Conservation (phyloP, 192 early-diverging fungal species). For the Jimgerdemannia lactiflua region DNA sequence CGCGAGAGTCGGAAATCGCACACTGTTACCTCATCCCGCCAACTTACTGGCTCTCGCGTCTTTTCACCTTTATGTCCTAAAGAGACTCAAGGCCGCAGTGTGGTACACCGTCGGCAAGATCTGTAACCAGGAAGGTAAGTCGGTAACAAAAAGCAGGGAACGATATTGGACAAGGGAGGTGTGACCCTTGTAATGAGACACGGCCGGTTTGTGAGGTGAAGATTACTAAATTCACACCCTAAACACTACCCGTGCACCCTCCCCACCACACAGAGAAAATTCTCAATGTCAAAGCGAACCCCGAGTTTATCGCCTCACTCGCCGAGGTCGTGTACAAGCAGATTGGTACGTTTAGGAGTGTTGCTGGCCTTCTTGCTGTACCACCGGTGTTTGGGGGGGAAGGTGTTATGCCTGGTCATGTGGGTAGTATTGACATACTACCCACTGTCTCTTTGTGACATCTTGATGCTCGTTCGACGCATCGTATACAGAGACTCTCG, state of each 20-base stretch:
- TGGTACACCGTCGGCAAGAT: constrained; percentile 40
- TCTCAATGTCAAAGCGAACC: constrained; percentile 28
- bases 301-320: constrained; percentile 38
- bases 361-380: background rate
- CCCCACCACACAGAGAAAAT: constrained; percentile 8
- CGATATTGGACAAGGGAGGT: background rate
- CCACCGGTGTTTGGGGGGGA: background rate
- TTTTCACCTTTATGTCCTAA: background rate
- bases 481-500: constrained; percentile 24
- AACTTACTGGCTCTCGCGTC: background rate
- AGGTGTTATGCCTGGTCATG: background rate
- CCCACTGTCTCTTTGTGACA: background rate
- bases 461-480: background rate
- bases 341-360: constrained; percentile 16
- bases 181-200: too few relatives aligned
- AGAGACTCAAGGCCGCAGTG: constrained; percentile 40
- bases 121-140: constrained; percentile 32
- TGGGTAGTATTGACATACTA: background rate
- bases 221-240: background rate
- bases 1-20: too few relatives aligned
- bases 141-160: background rate
- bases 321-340: constrained; percentile 35
- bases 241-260: background rate
- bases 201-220: background rate
- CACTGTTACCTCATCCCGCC: too few relatives aligned